Conservation (phyloP, 305 asterid genomes). For the Fraxinus paxiana region DNA sequence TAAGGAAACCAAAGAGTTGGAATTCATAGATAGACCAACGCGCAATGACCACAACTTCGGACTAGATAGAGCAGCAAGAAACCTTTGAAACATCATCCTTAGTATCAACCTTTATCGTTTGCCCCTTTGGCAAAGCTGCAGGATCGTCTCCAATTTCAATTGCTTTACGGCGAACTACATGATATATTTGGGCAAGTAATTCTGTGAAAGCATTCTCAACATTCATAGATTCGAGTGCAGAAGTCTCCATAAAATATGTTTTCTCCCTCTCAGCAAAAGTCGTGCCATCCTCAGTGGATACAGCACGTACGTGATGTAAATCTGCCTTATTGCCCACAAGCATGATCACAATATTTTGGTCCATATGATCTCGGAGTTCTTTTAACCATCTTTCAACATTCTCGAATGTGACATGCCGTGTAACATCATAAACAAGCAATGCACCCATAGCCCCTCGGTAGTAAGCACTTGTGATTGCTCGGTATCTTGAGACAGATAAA, state of each 20-base stretch:
- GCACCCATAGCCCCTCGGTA: slow-evolving; percentile 66
- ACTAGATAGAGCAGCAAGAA: slow-evolving; percentile 35
- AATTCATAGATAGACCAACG: background rate
- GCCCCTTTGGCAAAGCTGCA: slow-evolving; percentile 51
- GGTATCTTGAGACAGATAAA: slow-evolving; percentile 37
- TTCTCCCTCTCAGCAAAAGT: slow-evolving; percentile 52
- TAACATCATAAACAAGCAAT: slow-evolving; percentile 50
- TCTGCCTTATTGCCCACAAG: slow-evolving; percentile 70
- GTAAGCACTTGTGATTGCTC: slow-evolving; percentile 68
- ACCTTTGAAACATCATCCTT: slow-evolving; percentile 46
- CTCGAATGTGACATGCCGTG: slow-evolving; percentile 58
- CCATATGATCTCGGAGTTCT: slow-evolving; percentile 63
- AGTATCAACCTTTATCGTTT: slow-evolving; percentile 37
- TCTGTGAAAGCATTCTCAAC: slow-evolving; percentile 60
- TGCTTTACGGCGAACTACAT: slow-evolving; percentile 55
- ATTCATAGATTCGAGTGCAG: slow-evolving; percentile 57
- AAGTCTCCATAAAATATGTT: slow-evolving; percentile 55
- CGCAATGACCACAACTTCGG: background rate
- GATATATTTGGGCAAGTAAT: slow-evolving; percentile 46
- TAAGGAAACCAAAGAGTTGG: background rate
- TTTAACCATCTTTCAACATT: slow-evolving; percentile 60
- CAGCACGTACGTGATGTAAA: slow-evolving; percentile 54
- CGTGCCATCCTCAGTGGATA: slow-evolving; percentile 49
- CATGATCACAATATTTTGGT: slow-evolving; percentile 56
- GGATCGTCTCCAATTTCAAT: slow-evolving; percentile 55